Conservation (phyloP, 192 early-diverging fungal genomes). For the Backusella liffmaniae region DNA sequence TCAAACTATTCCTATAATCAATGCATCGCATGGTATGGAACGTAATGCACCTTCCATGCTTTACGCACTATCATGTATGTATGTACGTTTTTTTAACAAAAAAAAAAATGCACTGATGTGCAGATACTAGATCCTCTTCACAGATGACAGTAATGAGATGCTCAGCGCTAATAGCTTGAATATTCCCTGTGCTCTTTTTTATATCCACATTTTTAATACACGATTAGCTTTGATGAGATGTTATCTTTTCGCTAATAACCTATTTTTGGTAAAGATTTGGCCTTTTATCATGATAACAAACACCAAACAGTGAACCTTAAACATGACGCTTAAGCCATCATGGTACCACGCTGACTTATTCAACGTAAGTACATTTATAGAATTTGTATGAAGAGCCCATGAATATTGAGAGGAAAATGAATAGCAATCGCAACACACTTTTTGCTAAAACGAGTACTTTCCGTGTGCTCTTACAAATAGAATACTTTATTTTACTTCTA, state of each 20-base stretch:
- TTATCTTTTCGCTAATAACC: neutral
- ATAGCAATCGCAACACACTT: neutral
- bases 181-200: neutral
- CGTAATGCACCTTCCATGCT: neutral
- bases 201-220: neutral
- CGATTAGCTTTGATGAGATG: neutral
- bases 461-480: neutral
- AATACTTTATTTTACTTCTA: neutral
- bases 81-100: neutral
- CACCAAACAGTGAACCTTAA: neutral
- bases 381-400: neutral
- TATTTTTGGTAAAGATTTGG: neutral
- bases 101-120: neutral
- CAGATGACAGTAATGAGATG: constrained; percentile 1
- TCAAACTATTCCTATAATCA: neutral
- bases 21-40: neutral
- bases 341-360: neutral
- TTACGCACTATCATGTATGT: neutral
- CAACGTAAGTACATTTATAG: neutral
- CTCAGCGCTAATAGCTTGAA: neutral
- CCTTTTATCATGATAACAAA: neutral
- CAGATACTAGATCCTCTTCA: neutral
- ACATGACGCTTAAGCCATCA: neutral
- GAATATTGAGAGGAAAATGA: neutral
- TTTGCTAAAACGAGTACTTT: too few species aligned